Evolutionary conservation across 169 alveolate species (phyloP).

Genomic region (Cystoisospora suis): DNA sequence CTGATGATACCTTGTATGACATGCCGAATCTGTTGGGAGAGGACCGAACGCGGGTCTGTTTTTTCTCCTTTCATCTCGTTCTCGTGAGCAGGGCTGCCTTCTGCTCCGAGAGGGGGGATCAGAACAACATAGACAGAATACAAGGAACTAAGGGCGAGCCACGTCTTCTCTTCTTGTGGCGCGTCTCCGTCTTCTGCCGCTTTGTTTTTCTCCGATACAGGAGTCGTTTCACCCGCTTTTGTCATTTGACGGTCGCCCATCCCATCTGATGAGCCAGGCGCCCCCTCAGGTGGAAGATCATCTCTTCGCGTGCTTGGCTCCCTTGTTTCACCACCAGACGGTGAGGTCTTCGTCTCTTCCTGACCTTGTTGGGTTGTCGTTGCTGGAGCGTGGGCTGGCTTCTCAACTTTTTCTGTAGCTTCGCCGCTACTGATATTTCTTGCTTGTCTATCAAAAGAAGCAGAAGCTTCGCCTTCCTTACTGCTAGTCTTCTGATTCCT

Average conservation of each 20-base stretch:
- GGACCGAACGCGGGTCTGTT: neutral
- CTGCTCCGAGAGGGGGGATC: neutral
- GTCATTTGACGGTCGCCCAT: no score
- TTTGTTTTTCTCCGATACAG: neutral
- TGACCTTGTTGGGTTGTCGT: neutral
- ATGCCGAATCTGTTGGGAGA: neutral
- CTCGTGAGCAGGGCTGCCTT: neutral
- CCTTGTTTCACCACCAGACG: neutral
- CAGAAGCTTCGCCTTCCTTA: neutral
- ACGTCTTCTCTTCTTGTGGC: neutral
- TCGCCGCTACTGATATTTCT: neutral
- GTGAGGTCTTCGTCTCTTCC: neutral
- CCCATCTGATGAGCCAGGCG: no score
- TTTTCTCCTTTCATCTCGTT: neutral
- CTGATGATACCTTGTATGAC: no score
- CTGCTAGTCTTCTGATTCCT: no score
- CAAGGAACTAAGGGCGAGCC: neutral
- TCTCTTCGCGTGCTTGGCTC: neutral
- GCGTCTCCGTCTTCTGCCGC: neutral
- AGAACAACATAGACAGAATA: slow-evolving; percentile 16
- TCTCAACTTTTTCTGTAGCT: neutral
- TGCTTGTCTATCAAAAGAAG: neutral
- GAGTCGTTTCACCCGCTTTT: no score
- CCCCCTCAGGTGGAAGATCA: no score
- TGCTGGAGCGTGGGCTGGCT: neutral